phyloP scores from a whole-genome alignment of 2,329 filamentous ascomycete genomes.

The Penicillium sp. region DNA sequence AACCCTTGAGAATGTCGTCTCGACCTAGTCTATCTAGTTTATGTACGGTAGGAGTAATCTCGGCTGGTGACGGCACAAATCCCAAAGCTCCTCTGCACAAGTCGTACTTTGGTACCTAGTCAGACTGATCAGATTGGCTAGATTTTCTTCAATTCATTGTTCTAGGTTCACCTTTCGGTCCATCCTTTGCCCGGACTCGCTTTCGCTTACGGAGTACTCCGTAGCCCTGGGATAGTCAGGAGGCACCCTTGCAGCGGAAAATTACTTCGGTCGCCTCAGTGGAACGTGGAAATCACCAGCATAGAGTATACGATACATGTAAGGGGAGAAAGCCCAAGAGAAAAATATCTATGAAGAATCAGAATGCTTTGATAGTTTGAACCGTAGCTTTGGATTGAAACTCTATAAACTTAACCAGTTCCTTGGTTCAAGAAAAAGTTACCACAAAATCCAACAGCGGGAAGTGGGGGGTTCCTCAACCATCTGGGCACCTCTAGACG shows the following conservation, averaged over 20 bases:
- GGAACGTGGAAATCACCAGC: constrained; percentile 16
- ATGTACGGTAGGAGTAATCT: neutral
- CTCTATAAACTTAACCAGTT: neutral
- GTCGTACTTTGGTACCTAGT: neutral
- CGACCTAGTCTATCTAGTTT: neutral
- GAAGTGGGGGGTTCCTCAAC: neutral
- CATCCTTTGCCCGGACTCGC: neutral
- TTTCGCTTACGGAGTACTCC: neutral
- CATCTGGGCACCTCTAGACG: neutral
- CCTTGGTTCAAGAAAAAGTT: neutral
- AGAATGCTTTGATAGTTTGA: neutral
- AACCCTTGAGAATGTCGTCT: neutral
- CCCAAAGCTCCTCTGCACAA: constrained; percentile 9
- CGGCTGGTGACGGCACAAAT: constrained; percentile 10
- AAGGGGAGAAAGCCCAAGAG: neutral
- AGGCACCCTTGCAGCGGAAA: constrained; percentile 4
- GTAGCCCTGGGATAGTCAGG: constrained; percentile 1
- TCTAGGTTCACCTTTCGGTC: neutral
- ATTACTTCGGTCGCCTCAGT: neutral
- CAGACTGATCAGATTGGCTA: neutral
- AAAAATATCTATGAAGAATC: neutral
- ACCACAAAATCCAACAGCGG: neutral
- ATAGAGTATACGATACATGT: neutral
- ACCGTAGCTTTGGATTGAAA: neutral
- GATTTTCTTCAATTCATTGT: neutral